Percentiles rank a stretch among this genome's conserved stretches.
phyloP scores from a whole-genome alignment of 2,329 filamentous ascomycete genomes.

The Coniochaeta ligniaria region DNA sequence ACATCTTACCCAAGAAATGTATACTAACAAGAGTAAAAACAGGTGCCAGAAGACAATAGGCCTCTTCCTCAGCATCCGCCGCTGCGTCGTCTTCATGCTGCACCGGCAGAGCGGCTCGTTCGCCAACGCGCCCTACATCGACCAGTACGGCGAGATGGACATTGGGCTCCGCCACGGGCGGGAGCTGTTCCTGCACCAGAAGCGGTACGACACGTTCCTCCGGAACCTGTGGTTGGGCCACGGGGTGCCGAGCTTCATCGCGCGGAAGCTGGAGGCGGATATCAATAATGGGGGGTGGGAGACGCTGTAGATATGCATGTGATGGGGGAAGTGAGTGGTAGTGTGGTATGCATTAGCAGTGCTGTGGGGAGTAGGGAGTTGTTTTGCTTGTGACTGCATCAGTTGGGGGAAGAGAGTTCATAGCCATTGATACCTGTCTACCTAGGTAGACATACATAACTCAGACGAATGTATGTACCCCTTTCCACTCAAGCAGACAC shows the following conservation, averaged over 20 bases:
- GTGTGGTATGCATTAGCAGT: not conserved
- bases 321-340: not conserved
- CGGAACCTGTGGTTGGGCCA: constrained; percentile 82
- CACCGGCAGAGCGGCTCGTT: constrained; percentile 79
- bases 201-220: constrained; percentile 82
- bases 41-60: constrained; percentile 87
- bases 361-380: not conserved
- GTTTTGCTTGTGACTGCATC: not conserved
- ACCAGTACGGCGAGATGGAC: constrained; percentile 93
- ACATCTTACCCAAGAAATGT: not conserved
- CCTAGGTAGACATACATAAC: not conserved
- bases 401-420: not conserved
- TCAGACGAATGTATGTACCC: too few relatives aligned
- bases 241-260: constrained; percentile 81
- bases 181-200: constrained; percentile 88
- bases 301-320: constrained; percentile 46
- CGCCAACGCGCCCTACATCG: constrained; percentile 84
- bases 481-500: not conserved
- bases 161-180: constrained; percentile 81
- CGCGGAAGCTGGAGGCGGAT: constrained; percentile 84
- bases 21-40: not conserved
- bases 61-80: constrained; percentile 94
- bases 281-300: constrained; percentile 98
- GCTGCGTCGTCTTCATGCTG: constrained; percentile 85
- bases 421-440: not conserved